Percentiles rank a stretch among this genome's conserved stretches.
Conservation (phyloP, 1,284 basidiomycete genomes). For the Apiotrichum mycotoxinovorans region DNA sequence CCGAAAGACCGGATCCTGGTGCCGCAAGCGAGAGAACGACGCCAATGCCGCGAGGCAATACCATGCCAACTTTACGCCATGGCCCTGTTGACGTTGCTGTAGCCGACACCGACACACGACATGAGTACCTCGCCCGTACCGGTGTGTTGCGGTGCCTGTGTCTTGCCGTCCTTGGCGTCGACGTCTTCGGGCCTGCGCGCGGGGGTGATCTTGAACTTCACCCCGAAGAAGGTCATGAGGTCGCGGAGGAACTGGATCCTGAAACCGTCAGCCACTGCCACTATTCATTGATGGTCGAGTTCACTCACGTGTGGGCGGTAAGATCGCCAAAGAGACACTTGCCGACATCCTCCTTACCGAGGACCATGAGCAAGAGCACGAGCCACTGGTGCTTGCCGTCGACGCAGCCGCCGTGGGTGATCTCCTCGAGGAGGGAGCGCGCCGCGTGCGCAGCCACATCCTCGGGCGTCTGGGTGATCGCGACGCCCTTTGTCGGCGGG, state of each 20-base stretch:
- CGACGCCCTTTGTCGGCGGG: slow-evolving; percentile 44
- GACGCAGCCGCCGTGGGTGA: slow-evolving; percentile 80
- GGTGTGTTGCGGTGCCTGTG: background rate
- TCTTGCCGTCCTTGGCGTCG: background rate
- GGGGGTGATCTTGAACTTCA: slow-evolving; percentile 55
- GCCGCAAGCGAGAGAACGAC: background rate
- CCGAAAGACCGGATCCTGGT: background rate
- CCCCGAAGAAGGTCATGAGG: slow-evolving; percentile 72
- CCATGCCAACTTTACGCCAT: slow-evolving; percentile 32
- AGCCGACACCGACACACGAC: slow-evolving; percentile 53
- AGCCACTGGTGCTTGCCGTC: slow-evolving; percentile 85
- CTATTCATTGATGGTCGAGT: too few species aligned
- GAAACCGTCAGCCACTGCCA: slow-evolving; percentile 11
- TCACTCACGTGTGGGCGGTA: slow-evolving; percentile 74
- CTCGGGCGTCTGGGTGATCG: slow-evolving; percentile 65
- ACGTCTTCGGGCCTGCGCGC: slow-evolving; percentile 9
- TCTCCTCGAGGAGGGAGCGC: slow-evolving; percentile 70
- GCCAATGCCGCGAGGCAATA: background rate
- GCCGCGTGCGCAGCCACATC: slow-evolving; percentile 82
- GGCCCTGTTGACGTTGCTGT: slow-evolving; percentile 53
- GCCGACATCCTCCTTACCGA: slow-evolving; percentile 94
- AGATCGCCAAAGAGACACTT: slow-evolving; percentile 79
- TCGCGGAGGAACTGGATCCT: slow-evolving; percentile 90
- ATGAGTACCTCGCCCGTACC: slow-evolving; percentile 43
- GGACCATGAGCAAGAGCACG: slow-evolving; percentile 85